Evolutionary conservation across 495 filamentous ascomycete species (phyloP).

Genomic region (Cudoniella acicularis): DNA sequence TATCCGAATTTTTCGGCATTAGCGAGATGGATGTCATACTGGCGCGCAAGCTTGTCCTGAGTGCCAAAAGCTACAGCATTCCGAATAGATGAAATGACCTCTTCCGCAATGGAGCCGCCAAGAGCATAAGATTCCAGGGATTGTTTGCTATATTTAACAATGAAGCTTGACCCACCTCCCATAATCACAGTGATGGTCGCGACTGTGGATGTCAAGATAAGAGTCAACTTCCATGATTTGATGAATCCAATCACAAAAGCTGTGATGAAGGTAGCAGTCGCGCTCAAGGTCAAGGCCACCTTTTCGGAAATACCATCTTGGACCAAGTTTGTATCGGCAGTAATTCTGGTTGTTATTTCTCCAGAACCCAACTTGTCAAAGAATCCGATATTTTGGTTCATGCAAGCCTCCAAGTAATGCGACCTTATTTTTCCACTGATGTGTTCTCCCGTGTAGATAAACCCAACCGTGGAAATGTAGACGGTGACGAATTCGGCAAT

Average conservation of each 20-base stretch:
- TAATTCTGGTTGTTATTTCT: constrained; percentile 90
- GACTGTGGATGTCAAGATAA: constrained; percentile 77
- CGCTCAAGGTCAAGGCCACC: constrained; percentile 69
- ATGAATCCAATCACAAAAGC: constrained; percentile 88
- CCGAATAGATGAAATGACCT: constrained; percentile 89
- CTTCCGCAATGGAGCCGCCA: constrained; percentile 87
- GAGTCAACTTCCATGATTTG: constrained; percentile 79
- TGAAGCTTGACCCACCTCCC: constrained; percentile 66
- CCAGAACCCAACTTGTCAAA: constrained; percentile 90
- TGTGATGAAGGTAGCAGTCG: constrained; percentile 74
- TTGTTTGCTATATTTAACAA: constrained; percentile 74
- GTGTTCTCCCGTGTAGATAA: constrained; percentile 92
- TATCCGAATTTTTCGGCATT: constrained; percentile 73
- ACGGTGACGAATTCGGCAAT: constrained; percentile 79
- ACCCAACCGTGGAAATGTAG: constrained; percentile 80
- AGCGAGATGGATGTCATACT: constrained; percentile 74
- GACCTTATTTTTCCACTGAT: constrained; percentile 80
- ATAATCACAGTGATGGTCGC: constrained; percentile 70
- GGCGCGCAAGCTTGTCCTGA: constrained; percentile 78
- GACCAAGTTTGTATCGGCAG: constrained; percentile 82
- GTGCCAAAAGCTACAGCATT: constrained; percentile 93
- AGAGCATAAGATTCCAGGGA: constrained; percentile 74
- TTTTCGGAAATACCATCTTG: constrained; percentile 90
- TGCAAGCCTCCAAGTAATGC: constrained; percentile 75
- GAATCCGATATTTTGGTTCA: constrained; percentile 88